Evolutionary conservation across 2,329 filamentous ascomycete genomes (phyloP).

Genomic region (Alternaria sp.): DNA sequence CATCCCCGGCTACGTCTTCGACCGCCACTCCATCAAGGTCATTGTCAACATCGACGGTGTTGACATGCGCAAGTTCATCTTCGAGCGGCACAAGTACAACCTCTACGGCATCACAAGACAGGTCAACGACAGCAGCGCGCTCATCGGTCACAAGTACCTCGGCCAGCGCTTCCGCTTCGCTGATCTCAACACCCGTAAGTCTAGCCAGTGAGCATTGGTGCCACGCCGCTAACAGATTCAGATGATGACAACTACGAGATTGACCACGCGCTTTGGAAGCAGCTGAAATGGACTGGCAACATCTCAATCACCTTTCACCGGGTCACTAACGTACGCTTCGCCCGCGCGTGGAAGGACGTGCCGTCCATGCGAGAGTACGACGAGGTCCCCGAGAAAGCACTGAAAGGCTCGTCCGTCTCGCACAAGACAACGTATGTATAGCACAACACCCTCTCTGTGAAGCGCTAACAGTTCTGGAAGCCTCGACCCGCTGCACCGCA

Average conservation of each 20-base stretch:
- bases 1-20: slow-evolving; percentile 5
- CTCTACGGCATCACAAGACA: not conserved
- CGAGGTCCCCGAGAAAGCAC: slow-evolving; percentile 8
- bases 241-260: not conserved
- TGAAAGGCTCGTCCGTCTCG: slow-evolving; percentile 11
- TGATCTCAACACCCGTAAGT: slow-evolving; percentile 2
- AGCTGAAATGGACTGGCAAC: not conserved
- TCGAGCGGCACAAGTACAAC: not conserved
- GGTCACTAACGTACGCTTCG: not conserved
- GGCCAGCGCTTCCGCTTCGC: slow-evolving; percentile 9
- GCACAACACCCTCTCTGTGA: not conserved
- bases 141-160: not conserved
- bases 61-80: not conserved
- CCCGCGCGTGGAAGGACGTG: not conserved
- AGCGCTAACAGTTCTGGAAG: not conserved
- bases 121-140: not conserved
- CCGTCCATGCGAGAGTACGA: slow-evolving; percentile 2
- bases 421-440: slow-evolving; percentile 4
- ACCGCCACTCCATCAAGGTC: slow-evolving; percentile 1
- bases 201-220: not conserved
- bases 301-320: slow-evolving; percentile 4
- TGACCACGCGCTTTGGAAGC: not conserved
- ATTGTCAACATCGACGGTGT: slow-evolving; percentile 13
- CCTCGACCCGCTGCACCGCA: not conserved
- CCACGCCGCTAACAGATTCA: not conserved